phyloP scores from a whole-genome alignment of 192 early-diverging fungal genomes.

The Phycomyces blakesleeanus region DNA sequence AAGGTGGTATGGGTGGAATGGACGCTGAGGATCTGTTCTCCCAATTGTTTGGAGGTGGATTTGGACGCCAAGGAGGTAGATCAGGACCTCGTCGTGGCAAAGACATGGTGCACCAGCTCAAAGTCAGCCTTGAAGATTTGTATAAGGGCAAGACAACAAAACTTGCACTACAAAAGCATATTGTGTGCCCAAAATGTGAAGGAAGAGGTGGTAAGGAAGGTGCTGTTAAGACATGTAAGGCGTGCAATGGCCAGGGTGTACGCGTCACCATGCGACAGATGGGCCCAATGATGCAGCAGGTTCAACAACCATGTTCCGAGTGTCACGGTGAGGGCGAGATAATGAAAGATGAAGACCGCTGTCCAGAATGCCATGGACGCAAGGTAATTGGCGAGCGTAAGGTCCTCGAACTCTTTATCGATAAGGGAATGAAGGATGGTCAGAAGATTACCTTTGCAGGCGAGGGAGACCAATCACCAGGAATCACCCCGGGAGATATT shows the following conservation, averaged over 20 bases:
- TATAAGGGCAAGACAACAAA: conserved; percentile 91
- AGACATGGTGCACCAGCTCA: conserved; percentile 88
- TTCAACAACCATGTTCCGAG: conserved; percentile 92
- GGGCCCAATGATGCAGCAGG: conserved; percentile 99
- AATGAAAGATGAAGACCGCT: conserved; percentile 87
- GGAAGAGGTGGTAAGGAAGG: conserved; percentile 97
- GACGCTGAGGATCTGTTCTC: conserved; percentile 94
- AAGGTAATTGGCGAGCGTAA: conserved; percentile 88
- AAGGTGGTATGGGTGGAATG: conserved; percentile 64
- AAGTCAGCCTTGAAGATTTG: conserved; percentile 83
- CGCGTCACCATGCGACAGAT: conserved; percentile 89
- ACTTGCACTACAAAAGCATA: conserved; percentile 91
- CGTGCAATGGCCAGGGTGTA: conserved; percentile 89
- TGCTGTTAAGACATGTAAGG: conserved; percentile 75
- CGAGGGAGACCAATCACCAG: conserved; percentile 97
- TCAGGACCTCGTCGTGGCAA: conserved; percentile 87
- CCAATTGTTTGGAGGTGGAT: conserved; percentile 87
- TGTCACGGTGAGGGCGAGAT: conserved; percentile 91
- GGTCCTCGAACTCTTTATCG: conserved; percentile 94
- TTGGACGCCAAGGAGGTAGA: conserved; percentile 72
- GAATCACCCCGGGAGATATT: conserved; percentile 92
- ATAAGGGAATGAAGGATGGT: conserved; percentile 96
- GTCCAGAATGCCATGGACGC: conserved; percentile 85
- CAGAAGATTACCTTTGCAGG: conserved; percentile 94
- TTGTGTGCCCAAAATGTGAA: conserved; percentile 90